Base-by-base conservation (phyloP, 2,329 filamentous ascomycete genomes). In the Trichoderma atrobrunneum region DNA sequence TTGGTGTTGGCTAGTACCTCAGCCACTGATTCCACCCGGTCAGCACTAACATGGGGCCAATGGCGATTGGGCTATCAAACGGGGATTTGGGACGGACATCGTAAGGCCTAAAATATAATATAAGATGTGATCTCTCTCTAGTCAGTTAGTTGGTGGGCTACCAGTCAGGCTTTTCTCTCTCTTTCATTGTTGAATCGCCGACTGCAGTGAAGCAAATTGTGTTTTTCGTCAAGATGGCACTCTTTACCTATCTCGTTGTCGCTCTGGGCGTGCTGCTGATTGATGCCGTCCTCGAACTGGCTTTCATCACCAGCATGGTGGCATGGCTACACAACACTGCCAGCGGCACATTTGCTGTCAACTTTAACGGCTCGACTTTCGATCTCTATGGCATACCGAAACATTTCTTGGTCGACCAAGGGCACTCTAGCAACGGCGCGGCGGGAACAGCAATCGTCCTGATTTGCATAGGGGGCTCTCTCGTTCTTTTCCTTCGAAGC, bases 351-450 rank as follows among this genome's bases (percentile, higher is more conserved):
- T 79, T 79, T 10, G 14, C 67, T 1, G 74, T 79, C 21, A 16
- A 48, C 18, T 75, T 63, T 8, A 60, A 73, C 28, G 73, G 70
- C 6, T 71, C 74, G 7, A 70, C 39, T 12, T 60, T 72, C 21
- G 5, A 73, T 1, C 54, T 79, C 5, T 74, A 72, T 12, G 76
- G 77, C 14, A 72, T 75, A 6, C 78, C 78, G 3, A 74, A 73
- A 18, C 77, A 78, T 26, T 28, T 79, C 7, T 71, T 79, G n/a
- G 24, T 71, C 24, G 76, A 79, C 2, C 78, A 79, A 7, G 78
- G 78, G 1, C 78, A 79, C 48, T 78, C 77, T 18, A 77, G 74
- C 73, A 79, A 79, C 64, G 78, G 77, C 3, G 78, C 78, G 5
- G 75, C 78, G 0, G 78, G 78, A 32, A 79, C 78, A 16, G 78